Evolutionary conservation across 495 filamentous ascomycete genomes (phyloP).

Genomic region (Neurospora tetrasperma): DNA sequence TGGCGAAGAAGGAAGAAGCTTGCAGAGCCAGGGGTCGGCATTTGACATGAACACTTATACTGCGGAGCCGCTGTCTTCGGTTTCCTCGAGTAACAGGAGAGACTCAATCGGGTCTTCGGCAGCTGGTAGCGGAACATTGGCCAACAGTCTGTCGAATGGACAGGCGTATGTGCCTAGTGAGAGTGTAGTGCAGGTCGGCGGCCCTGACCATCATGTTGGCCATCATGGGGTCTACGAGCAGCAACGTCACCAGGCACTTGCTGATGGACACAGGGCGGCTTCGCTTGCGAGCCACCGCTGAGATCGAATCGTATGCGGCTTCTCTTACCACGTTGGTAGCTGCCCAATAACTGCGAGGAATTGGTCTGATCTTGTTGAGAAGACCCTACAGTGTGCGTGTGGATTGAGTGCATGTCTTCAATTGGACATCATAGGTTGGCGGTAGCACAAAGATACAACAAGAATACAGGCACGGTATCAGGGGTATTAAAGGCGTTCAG

Average conservation of each 20-base stretch:
- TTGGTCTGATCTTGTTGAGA: background rate
- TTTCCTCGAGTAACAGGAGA: constrained; percentile 1
- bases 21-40: constrained; percentile 12
- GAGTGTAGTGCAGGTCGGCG: background rate
- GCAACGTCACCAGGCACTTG: background rate
- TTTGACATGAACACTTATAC: constrained; percentile 16
- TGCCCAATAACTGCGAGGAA: background rate
- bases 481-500: background rate
- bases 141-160: constrained; percentile 13
- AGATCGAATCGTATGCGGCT: background rate
- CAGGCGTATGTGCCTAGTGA: constrained; percentile 20
- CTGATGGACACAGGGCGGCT: background rate
- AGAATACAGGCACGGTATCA: background rate
- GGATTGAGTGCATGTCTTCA: background rate
- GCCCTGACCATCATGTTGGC: background rate
- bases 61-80: constrained; percentile 7
- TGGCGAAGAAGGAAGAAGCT: constrained; percentile 13
- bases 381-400: background rate
- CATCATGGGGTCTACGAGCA: background rate
- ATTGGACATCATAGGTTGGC: background rate
- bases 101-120: constrained; percentile 11
- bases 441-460: background rate
- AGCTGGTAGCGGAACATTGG: background rate
- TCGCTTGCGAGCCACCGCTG: background rate
- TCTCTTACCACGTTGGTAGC: background rate